These are phyloP conservation scores for Forsythia suspensa DNA, from an alignment of 257 asterid species.

Conservation along the genomic window DNA sequence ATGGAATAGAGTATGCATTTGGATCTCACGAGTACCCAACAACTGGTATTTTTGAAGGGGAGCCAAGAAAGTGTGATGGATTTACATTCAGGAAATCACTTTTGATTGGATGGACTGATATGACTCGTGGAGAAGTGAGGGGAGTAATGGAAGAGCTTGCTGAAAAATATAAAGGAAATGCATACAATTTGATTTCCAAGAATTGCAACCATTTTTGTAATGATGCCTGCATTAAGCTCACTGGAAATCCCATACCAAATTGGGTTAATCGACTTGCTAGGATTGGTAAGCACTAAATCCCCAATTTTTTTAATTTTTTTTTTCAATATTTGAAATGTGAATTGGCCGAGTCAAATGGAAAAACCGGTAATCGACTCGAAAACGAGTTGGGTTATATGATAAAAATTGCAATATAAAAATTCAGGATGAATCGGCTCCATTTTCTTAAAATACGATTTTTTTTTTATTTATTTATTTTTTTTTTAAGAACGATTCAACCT, in stretches of 20 bases:
- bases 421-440: no score
- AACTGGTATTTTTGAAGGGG: slow-evolving; percentile 65
- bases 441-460: no score
- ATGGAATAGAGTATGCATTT: slow-evolving; percentile 68
- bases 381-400: no score
- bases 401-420: no score
- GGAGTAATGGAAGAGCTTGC: slow-evolving; percentile 51
- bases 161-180: slow-evolving; percentile 49
- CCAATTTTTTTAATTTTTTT: not conserved
- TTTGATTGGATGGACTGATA: slow-evolving; percentile 56
- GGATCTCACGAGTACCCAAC: slow-evolving; percentile 70
- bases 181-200: slow-evolving; percentile 58
- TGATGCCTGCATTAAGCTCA: slow-evolving; percentile 51
- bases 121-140: slow-evolving; percentile 45
- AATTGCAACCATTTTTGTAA: slow-evolving; percentile 84
- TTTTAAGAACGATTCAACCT: no score
- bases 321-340: not conserved
- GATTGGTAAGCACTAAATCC: slow-evolving; percentile 38
- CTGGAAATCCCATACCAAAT: slow-evolving; percentile 51
- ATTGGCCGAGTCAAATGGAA: not conserved
- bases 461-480: no score
- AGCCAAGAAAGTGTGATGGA: slow-evolving; percentile 57
- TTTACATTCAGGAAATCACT: slow-evolving; percentile 58
- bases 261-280: slow-evolving; percentile 85
- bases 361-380: no score